Evolutionary conservation across 148 eudicot genomes (phyloP).

Genomic region (Vaccinium vitisidaea): DNA sequence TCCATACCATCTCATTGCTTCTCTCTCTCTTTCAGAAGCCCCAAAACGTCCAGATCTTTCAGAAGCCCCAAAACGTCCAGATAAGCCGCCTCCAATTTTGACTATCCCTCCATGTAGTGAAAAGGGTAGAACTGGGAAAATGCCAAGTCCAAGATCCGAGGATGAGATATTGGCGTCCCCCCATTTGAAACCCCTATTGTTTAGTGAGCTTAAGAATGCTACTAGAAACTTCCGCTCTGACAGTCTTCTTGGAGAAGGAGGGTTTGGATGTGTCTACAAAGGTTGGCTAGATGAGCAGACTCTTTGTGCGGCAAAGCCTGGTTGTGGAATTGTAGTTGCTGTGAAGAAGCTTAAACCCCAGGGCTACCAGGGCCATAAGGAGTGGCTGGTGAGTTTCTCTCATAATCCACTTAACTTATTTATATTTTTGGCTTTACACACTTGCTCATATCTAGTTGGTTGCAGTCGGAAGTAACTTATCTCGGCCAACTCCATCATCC

Average conservation of each 20-base stretch:
- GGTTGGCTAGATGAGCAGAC: conserved; percentile 46
- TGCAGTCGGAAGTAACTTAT: conserved; percentile 50
- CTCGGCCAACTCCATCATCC: conserved; percentile 53
- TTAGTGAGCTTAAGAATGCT: conserved; percentile 34
- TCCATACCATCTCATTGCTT: background rate
- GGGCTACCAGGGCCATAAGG: conserved; percentile 49
- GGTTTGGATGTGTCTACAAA: conserved; percentile 46
- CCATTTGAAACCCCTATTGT: conserved; percentile 32
- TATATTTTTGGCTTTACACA: background rate
- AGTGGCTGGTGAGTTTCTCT: conserved; percentile 49
- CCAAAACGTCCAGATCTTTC: conserved; percentile 7
- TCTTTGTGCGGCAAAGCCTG: conserved; percentile 33
- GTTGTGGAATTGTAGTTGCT: conserved; percentile 39
- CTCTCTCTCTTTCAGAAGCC: conserved; percentile 11
- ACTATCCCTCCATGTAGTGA: background rate
- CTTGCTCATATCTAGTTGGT: conserved; percentile 12
- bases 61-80: conserved; percentile 15
- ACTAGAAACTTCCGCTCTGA: conserved; percentile 35
- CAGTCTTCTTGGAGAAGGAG: conserved; percentile 46
- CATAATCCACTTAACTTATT: background rate
- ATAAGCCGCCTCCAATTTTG: conserved; percentile 18
- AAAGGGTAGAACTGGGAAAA: conserved; percentile 13
- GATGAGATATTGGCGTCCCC: conserved; percentile 39
- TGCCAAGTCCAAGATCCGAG: conserved; percentile 35
- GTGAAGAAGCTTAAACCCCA: conserved; percentile 43